These are phyloP conservation scores for Raffaelea arxii DNA, from an alignment of 2,329 filamentous ascomycete genomes.

Conservation along the genomic window DNA sequence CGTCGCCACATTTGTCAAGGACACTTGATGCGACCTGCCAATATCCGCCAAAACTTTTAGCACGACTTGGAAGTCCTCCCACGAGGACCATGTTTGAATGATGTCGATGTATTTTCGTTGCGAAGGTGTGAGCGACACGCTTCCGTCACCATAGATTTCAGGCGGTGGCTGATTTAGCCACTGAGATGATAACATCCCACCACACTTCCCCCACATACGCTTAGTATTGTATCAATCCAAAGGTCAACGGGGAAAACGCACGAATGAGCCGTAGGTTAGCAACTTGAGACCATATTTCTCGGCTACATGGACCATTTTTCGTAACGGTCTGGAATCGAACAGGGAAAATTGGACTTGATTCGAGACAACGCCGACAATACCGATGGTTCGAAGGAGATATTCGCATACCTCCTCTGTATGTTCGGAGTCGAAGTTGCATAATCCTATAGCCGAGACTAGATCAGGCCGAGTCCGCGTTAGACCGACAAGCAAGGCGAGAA, in stretches of 20 bases:
- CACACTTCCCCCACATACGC: slow-evolving; percentile 19
- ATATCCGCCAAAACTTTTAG: slow-evolving; percentile 15
- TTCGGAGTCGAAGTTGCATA: slow-evolving; percentile 25
- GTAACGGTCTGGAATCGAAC: slow-evolving; percentile 21
- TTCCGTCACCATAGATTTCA: slow-evolving; percentile 20
- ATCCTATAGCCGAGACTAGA: slow-evolving; percentile 20
- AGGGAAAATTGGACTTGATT: slow-evolving; percentile 27
- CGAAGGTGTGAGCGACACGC: slow-evolving; percentile 22
- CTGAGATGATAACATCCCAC: slow-evolving; percentile 23
- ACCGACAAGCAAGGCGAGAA: slow-evolving; percentile 20
- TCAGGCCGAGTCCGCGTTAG: slow-evolving; percentile 18
- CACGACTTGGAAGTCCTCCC: slow-evolving; percentile 20
- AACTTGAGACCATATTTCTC: slow-evolving; percentile 21
- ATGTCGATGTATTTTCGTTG: slow-evolving; percentile 26
- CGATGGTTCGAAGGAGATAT: slow-evolving; percentile 19
- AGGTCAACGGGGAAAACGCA: slow-evolving; percentile 11
- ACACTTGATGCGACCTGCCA: slow-evolving; percentile 18
- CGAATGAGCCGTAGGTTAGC: slow-evolving; percentile 24
- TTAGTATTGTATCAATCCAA: neutral
- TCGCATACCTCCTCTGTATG: slow-evolving; percentile 22
- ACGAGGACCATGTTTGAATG: slow-evolving; percentile 20
- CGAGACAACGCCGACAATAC: slow-evolving; percentile 20
- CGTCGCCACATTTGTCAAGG: slow-evolving; percentile 20
- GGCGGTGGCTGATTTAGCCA: slow-evolving; percentile 22
- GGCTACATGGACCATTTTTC: slow-evolving; percentile 19